These are phyloP conservation scores for Phytophthora macrochlamydospora DNA, from an alignment of 352 stramenopile species.

Conservation along the genomic window DNA sequence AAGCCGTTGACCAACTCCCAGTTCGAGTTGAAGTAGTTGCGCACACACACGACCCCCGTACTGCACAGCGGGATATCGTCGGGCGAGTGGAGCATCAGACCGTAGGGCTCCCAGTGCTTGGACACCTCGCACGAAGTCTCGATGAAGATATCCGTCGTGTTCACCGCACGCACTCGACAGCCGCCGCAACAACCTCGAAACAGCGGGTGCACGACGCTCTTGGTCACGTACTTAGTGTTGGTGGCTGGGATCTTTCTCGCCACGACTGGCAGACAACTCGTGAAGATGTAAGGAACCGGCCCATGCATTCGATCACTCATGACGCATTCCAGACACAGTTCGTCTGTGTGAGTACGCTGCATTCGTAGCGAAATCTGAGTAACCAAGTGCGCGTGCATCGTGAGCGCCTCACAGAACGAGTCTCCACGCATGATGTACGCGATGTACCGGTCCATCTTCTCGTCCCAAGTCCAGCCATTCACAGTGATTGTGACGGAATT, in stretches of 20 bases:
- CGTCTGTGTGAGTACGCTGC: constrained; percentile 34
- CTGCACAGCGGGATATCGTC: constrained; percentile 17
- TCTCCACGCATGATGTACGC: constrained; percentile 89
- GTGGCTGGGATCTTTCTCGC: constrained; percentile 1
- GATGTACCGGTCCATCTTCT: constrained; percentile 34
- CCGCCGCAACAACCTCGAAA: constrained; percentile 28
- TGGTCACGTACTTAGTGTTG: constrained; percentile 12
- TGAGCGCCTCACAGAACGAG: constrained; percentile 87
- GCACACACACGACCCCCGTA: constrained; percentile 9
- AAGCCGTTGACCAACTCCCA: constrained; percentile 16
- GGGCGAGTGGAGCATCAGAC: constrained; percentile 12
- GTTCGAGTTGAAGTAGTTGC: constrained; percentile 15
- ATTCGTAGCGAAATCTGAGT: constrained; percentile 88
- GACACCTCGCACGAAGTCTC: constrained; percentile 18
- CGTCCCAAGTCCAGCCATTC: constrained; percentile 58
- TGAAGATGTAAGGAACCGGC: constrained; percentile 32
- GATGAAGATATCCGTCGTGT: constrained; percentile 24
- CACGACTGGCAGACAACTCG: constrained; percentile 16
- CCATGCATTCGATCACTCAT: constrained; percentile 66
- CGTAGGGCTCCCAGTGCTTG: constrained; percentile 20
- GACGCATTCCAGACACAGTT: constrained; percentile 52
- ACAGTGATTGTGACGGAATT: constrained; percentile 25
- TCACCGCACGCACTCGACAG: constrained; percentile 23
- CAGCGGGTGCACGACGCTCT: constrained; percentile 18
- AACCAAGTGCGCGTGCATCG: constrained; percentile 88